Conservation (phyloP, 1,139 yeast genomes). For the Kodamaea sp. region DNA sequence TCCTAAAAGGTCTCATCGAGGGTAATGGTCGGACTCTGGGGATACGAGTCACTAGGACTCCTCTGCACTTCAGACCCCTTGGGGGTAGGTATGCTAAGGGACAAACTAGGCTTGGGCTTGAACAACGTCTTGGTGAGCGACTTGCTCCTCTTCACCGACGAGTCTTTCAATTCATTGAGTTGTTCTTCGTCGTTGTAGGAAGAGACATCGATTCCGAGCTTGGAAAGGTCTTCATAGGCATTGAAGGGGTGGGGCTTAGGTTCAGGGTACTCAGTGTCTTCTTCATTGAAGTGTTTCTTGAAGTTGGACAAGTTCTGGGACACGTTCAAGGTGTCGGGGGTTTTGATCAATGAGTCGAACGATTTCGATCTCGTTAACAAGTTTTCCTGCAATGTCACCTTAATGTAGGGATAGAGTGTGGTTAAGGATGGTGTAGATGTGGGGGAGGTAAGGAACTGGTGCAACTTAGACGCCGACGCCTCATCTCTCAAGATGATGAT, state of each 20-base stretch:
- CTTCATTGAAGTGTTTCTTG: constrained; percentile 26
- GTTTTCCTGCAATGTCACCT: constrained; percentile 44
- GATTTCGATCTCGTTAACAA: constrained; percentile 42
- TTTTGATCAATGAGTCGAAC: constrained; percentile 27
- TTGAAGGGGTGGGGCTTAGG: constrained; percentile 42
- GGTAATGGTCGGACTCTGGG: constrained; percentile 43
- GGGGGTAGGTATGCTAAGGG: constrained; percentile 19
- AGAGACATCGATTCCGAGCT: constrained; percentile 32
- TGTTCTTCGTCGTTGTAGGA: constrained; percentile 26
- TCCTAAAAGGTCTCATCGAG: constrained; percentile 32
- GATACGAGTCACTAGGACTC: constrained; percentile 12
- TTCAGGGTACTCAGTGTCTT: constrained; percentile 21
- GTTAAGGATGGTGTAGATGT: constrained; percentile 11
- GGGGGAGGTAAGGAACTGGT: constrained; percentile 20
- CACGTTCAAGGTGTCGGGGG: constrained; percentile 19
- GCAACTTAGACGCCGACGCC: constrained; percentile 29
- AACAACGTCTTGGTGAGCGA: constrained; percentile 39
- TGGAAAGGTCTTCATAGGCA: constrained; percentile 28
- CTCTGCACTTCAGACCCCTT: constrained; percentile 4
- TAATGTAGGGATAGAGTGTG: constrained; percentile 21
- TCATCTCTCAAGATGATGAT: constrained; percentile 42
- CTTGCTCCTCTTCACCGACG: constrained; percentile 19
- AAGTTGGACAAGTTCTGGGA: constrained; percentile 28
- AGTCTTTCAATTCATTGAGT: constrained; percentile 21
- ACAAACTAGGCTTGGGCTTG: constrained; percentile 22